Base-by-base conservation (phyloP, 1,284 basidiomycete genomes). In the Pseudozyma flocculosa region DNA sequence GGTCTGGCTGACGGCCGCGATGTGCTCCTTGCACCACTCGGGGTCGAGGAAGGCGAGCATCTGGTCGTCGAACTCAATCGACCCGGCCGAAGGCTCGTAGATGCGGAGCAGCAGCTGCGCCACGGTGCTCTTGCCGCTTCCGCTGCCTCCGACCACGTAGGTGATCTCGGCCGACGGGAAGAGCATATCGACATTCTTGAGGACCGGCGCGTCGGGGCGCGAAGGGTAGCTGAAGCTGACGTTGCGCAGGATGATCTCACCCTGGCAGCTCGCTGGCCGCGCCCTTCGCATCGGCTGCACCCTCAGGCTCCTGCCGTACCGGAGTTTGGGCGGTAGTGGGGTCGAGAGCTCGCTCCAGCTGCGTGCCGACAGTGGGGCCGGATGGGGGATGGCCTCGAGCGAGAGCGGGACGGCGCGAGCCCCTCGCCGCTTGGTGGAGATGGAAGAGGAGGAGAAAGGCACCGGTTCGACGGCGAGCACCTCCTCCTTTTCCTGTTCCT, bases 71-170 rank as follows among this genome's bases (percentile, higher is more conserved):
- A 96, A 80, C 36, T 85, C 82, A 45, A 97, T 84, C 5, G 75
- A 63, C 0, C 81, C 81, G 4, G 45, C 15, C 13, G 72, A 54
- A 13, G 77, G 69, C 36, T 69, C 61, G 81, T 96, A 97, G 78
- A 94, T 82, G 10, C 88, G 83, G 21, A 92, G 82, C 0, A 97
- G 82, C 2, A 95, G 83, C 52, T 87, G 85, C 0, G 89, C 89
- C 55, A 96, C 83, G 0, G 92, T 96, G n/a, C 87, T 89, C 80
- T 98, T 97, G 37, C 93, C 92, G 1, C 87, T 89, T 2, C 93
- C 92, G 2, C 88, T 91, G 2, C 87, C 85, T 43, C 93, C 94
- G 48, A 96, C 90, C 68, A 97, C 87, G 80, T 92, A 96, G 0
- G 93, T 95, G 19, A 84, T 90, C 78, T 97, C 92, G 36, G 84